A percentile compares a stretch with the other conserved stretches of the same genome.
These are phyloP conservation scores for Lactifluus piperatus DNA, from an alignment of 768 basidiomycete genomes.

Conservation along the genomic window DNA sequence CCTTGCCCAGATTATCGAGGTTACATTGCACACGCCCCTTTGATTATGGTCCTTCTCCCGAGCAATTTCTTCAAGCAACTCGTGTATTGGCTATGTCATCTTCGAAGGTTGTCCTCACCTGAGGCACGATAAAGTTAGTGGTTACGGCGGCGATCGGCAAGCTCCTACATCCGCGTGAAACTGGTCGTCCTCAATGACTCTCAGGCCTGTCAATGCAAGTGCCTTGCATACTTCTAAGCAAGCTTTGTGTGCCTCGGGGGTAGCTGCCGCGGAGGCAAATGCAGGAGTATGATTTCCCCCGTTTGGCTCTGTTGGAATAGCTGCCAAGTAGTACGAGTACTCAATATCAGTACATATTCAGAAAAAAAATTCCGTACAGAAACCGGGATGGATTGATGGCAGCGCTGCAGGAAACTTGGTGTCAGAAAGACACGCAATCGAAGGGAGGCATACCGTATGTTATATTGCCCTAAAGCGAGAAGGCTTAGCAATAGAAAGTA, in stretches of 20 bases:
- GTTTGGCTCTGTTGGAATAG: slow-evolving; percentile 61
- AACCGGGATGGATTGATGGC: slow-evolving; percentile 68
- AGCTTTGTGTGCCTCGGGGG: slow-evolving; percentile 52
- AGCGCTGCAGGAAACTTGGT: slow-evolving; percentile 30
- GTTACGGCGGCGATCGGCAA: background rate
- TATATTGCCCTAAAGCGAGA: slow-evolving; percentile 50
- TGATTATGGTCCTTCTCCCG: background rate
- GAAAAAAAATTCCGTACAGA: slow-evolving; percentile 32
- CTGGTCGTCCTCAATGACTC: slow-evolving; percentile 56
- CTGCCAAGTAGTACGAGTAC: slow-evolving; percentile 28
- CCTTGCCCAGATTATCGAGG: background rate
- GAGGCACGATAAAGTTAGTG: background rate
- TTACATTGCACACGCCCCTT: background rate
- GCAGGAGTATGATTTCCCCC: slow-evolving; percentile 74
- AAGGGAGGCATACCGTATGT: slow-evolving; percentile 46
- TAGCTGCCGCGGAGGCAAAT: slow-evolving; percentile 58
- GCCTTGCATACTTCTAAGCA: slow-evolving; percentile 62
- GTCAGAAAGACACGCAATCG: background rate
- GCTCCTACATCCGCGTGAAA: slow-evolving; percentile 47
- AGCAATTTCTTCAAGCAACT: background rate
- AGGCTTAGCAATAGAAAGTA: background rate
- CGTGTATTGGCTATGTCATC: slow-evolving; percentile 6
- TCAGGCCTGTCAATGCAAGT: slow-evolving; percentile 59
- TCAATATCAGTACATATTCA: background rate
- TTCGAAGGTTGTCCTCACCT: slow-evolving; percentile 17